Evolutionary conservation across 495 filamentous ascomycete species (phyloP).

Genomic region (Lasiosphaeriaceae sp.): DNA sequence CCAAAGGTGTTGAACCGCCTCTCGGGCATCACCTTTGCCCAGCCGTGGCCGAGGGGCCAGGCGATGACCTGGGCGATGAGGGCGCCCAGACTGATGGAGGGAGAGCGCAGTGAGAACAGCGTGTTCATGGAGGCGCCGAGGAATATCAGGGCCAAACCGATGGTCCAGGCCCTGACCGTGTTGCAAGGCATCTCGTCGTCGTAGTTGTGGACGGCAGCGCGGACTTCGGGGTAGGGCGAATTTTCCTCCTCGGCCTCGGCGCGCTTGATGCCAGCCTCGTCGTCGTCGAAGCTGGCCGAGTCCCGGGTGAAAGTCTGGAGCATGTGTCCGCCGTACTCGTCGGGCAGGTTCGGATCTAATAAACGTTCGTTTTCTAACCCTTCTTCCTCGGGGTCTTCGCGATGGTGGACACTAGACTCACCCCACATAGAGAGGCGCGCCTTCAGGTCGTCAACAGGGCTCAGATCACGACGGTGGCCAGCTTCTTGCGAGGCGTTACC

Average conservation of each 20-base stretch:
- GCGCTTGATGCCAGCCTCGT: slow-evolving; percentile 26
- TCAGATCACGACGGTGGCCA: slow-evolving; percentile 11
- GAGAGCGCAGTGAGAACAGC: slow-evolving; percentile 65
- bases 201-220: slow-evolving; percentile 57
- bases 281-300: slow-evolving; percentile 32
- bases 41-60: slow-evolving; percentile 62
- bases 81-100: slow-evolving; percentile 61
- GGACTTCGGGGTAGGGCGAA: slow-evolving; percentile 69
- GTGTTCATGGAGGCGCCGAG: slow-evolving; percentile 66
- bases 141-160: slow-evolving; percentile 62
- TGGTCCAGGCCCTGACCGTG: slow-evolving; percentile 69
- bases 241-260: slow-evolving; percentile 31
- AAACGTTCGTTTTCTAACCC: slow-evolving; percentile 43
- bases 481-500: slow-evolving; percentile 7
- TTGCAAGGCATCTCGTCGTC: slow-evolving; percentile 66
- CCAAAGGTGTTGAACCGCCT: slow-evolving; percentile 54
- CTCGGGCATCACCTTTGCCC: slow-evolving; percentile 46
- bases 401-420: slow-evolving; percentile 16
- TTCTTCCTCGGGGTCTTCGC: slow-evolving; percentile 28
- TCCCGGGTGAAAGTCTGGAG: slow-evolving; percentile 21
- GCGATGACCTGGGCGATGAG: slow-evolving; percentile 68
- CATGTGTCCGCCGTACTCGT: slow-evolving; percentile 24
- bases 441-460: slow-evolving; percentile 31
- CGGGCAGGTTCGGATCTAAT: slow-evolving; percentile 49
- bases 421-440: slow-evolving; percentile 30